Evolutionary conservation across 2,329 filamentous ascomycete genomes (phyloP), one percentile per base, ranked within the genome.

Genomic region (Calycina herbarum): DNA sequence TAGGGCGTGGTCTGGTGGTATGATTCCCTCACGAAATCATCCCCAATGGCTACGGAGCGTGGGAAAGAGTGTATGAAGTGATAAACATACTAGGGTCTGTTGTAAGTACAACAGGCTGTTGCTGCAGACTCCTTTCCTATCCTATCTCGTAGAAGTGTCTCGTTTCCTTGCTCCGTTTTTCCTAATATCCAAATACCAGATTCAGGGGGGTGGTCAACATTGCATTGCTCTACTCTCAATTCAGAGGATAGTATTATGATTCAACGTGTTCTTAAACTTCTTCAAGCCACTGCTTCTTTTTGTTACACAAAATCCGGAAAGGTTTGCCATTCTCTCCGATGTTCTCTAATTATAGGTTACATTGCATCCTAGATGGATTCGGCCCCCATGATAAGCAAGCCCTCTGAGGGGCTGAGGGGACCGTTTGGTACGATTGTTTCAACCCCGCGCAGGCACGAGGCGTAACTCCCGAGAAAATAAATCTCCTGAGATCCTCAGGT

Each of bases 361-460:
- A 51, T 51, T 24, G 45, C 45, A 51, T 51, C 7, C 45, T 11
- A 51, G 45, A 20, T 24, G n/a, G n/a, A 24, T 51, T 24, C n/a
- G 45, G 45, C 45, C 45, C 45, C 45, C 45, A 24, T 51, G 45
- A 51, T 51, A 51, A 48, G 42, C 17, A 48, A 51, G 45, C 17
- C 20, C n/a, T 51, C 45, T 48, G n/a, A 51, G 6, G 45, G 45
- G 38, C 38, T 40, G 38, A 40, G 38, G 13, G 38, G 11, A 51
- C 45, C 20, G 45, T 51, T 51, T 51, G n/a, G 45, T 51, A 51
- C 45, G 20, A 51, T 51, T 51, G 45, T 51, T 51, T 51, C 45
- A 51, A 51, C 45, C 45, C 45, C 45, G 45, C 45, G n/a, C 45
- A 51, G 45, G 45, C 45, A 51, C n/a, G n/a, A 51, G 45, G n/a